phyloP scores from a whole-genome alignment of 208 protist genomes.

The Acanthamoeba quina region DNA sequence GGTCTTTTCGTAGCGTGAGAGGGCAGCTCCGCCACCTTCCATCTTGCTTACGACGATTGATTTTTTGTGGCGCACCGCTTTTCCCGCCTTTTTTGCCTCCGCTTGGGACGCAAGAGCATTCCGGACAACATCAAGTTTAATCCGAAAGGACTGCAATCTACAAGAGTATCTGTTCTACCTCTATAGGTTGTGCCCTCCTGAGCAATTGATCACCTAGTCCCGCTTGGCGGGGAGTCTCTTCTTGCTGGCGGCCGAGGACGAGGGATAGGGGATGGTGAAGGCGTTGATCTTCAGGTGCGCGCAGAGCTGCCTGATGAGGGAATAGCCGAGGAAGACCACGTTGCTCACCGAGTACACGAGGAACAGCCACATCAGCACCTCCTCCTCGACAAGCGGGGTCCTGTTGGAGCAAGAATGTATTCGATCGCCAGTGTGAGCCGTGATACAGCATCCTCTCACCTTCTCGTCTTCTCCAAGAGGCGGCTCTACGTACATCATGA shows the following conservation, averaged over 20 bases:
- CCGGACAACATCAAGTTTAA: no score
- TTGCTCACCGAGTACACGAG: slow-evolving; percentile 21
- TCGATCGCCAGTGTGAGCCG: background rate
- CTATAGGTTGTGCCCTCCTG: no score
- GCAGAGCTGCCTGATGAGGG: slow-evolving; percentile 52
- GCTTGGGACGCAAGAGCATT: no score
- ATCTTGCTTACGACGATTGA: background rate
- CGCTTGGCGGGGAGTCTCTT: background rate
- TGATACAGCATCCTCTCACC: no score
- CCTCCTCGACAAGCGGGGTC: background rate
- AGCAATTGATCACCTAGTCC: background rate
- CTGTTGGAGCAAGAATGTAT: background rate
- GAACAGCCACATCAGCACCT: slow-evolving; percentile 7
- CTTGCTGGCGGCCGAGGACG: background rate
- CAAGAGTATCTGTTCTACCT: no score
- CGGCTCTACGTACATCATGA: background rate
- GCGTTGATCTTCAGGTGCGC: slow-evolving; percentile 40
- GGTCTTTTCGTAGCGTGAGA: slow-evolving; percentile 11
- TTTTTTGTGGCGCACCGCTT: no score
- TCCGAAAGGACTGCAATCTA: background rate
- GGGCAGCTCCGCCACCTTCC: background rate
- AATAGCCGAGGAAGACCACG: background rate
- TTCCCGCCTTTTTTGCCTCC: no score
- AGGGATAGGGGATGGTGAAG: slow-evolving; percentile 42
- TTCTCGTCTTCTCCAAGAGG: background rate